Evolutionary conservation across 495 filamentous ascomycete species (phyloP).

Genomic region (Ramalina intermedia): DNA sequence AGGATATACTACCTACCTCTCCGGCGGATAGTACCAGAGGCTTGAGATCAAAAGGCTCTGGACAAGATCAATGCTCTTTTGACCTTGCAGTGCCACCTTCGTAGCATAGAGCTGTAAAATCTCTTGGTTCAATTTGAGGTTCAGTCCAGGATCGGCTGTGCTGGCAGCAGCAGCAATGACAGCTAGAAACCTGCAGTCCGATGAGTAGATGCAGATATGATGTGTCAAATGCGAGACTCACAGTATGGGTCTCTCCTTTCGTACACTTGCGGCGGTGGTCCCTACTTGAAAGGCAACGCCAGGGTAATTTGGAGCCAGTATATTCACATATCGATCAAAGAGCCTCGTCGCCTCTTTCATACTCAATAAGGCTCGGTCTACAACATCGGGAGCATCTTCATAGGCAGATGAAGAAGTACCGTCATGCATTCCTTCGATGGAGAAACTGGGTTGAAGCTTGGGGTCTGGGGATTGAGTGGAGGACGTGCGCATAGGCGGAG

Average conservation of each 20-base stretch:
- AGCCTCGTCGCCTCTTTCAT: constrained; percentile 8
- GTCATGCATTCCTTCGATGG: not conserved
- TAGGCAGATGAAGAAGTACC: not conserved
- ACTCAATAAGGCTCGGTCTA: constrained; percentile 8
- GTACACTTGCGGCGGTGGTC: constrained; percentile 45
- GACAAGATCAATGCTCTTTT: constrained; percentile 65
- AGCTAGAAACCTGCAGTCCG: constrained; percentile 40
- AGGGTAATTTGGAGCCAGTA: constrained; percentile 52
- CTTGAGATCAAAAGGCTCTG: constrained; percentile 55
- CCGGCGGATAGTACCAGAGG: constrained; percentile 63
- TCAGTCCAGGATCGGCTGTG: constrained; percentile 27
- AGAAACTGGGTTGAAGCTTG: not conserved
- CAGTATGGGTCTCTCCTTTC: constrained; percentile 50
- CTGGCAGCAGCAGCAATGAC: constrained; percentile 50
- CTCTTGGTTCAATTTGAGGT: constrained; percentile 44
- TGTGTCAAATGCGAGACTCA: not conserved
- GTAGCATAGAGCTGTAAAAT: constrained; percentile 54
- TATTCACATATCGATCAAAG: constrained; percentile 47
- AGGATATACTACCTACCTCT: constrained; percentile 22
- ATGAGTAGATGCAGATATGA: not conserved
- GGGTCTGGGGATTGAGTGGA: not conserved
- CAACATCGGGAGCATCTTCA: constrained; percentile 4
- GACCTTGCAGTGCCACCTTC: constrained; percentile 48
- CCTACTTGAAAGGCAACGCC: constrained; percentile 49
- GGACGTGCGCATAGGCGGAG: not conserved